Evolutionary conservation across 352 stramenopile genomes (phyloP).

Genomic region (Pythium monospermum): DNA sequence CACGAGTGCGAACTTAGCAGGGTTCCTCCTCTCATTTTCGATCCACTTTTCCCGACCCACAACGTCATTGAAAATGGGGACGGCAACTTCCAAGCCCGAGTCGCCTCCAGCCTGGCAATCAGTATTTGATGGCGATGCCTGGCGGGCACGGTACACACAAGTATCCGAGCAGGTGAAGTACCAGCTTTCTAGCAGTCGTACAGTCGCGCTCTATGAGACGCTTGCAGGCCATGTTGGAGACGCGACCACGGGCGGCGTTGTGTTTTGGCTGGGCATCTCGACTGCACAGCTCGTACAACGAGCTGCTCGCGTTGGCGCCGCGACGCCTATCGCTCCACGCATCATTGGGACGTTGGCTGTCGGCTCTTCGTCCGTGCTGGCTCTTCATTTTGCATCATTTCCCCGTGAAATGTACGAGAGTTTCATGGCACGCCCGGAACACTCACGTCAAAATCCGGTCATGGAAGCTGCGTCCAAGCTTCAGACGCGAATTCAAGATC

Average conservation of each 20-base stretch:
- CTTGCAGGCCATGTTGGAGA: constrained; percentile 20
- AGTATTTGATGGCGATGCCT: constrained; percentile 3
- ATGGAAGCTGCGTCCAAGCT: constrained; percentile 3
- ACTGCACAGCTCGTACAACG: constrained; percentile 23
- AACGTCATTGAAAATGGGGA: too few relatives aligned
- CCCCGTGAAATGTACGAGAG: constrained; percentile 14
- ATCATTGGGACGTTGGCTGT: constrained; percentile 26
- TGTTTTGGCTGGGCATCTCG: constrained; percentile 32
- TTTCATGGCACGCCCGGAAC: background rate
- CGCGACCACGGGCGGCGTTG: constrained; percentile 24
- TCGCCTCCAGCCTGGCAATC: too few relatives aligned
- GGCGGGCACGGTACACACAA: background rate
- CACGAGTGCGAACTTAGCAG: too few relatives aligned
- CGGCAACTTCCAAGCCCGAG: too few relatives aligned
- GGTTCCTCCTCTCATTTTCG: too few relatives aligned
- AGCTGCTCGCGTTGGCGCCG: constrained; percentile 16
- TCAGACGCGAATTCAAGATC: constrained; percentile 9
- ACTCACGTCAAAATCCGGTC: background rate
- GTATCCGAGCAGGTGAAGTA: background rate
- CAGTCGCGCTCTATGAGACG: constrained; percentile 19
- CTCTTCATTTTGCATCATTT: constrained; percentile 26
- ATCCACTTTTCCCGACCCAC: too few relatives aligned
- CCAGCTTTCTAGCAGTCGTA: constrained; percentile 18
- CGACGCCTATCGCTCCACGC: constrained; percentile 21
- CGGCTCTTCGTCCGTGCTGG: constrained; percentile 22